These are phyloP conservation scores for Fragaria vesca DNA, from an alignment of 306 rosid species.

Conservation along the genomic window DNA sequence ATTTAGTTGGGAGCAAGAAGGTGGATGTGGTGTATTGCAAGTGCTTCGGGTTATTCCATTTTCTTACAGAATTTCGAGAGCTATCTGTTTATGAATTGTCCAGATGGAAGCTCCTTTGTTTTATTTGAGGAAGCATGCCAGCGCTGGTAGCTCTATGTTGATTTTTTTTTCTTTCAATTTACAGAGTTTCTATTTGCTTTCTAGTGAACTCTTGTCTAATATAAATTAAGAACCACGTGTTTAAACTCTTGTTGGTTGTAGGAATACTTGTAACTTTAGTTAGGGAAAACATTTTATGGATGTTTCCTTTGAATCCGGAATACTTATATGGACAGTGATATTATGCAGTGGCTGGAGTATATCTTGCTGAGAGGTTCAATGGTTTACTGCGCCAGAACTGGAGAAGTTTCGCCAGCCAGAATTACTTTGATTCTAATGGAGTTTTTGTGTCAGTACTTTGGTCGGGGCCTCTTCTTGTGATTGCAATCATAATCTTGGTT, in stretches of 20 bases:
- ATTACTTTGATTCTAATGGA: conserved; percentile 86
- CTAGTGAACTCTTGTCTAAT: neutral
- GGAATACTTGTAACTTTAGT: neutral
- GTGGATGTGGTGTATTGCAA: neutral
- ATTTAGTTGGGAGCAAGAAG: neutral
- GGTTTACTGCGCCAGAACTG: conserved; percentile 56
- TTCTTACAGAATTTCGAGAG: neutral
- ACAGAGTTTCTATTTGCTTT: neutral
- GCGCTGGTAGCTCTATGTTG: neutral
- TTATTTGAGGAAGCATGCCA: neutral
- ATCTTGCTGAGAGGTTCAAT: conserved; percentile 79
- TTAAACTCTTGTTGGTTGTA: neutral
- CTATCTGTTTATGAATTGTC: neutral
- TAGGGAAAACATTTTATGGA: neutral
- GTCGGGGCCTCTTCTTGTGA: conserved; percentile 92
- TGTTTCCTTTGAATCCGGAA: conserved; percentile 9
- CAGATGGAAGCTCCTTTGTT: neutral
- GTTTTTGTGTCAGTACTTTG: conserved; percentile 75
- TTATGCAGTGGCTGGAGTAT: conserved; percentile 87
- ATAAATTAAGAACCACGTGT: neutral
- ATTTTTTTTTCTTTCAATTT: neutral
- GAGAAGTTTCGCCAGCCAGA: conserved; percentile 79
- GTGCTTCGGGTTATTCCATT: neutral
- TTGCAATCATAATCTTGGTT: conserved; percentile 86
- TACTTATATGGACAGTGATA: conserved; percentile 21